phyloP scores from a whole-genome alignment of 495 filamentous ascomycete genomes.

The Rhizodiscina lignyota region DNA sequence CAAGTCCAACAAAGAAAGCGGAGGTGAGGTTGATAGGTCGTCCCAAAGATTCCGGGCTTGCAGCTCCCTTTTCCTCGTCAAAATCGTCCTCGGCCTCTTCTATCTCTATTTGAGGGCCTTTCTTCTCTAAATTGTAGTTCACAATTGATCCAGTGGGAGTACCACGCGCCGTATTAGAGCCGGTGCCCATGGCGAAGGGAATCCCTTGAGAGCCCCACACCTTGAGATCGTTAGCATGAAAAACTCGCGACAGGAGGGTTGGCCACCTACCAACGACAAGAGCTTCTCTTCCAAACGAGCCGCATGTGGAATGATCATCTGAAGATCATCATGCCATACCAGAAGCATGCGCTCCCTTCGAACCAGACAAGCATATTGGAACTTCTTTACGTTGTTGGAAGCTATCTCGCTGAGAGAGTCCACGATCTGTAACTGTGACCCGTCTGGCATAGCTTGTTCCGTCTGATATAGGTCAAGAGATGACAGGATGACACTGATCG shows the following conservation, averaged over 20 bases:
- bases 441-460: constrained; percentile 1
- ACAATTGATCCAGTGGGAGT: too few relatives aligned
- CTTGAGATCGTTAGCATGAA: too few relatives aligned
- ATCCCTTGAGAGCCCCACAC: too few relatives aligned
- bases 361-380: constrained; percentile 4
- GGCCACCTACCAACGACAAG: constrained; percentile 1
- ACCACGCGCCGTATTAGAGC: too few relatives aligned
- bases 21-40: constrained; percentile 7
- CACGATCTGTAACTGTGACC: constrained; percentile 3
- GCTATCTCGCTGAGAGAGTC: constrained; percentile 4
- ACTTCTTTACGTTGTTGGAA: constrained; percentile 4
- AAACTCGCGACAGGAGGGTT: too few relatives aligned
- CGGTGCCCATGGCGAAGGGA: too few relatives aligned
- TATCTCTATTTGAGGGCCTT: constrained; percentile 3
- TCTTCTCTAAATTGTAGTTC: too few relatives aligned
- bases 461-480: not conserved
- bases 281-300: constrained; percentile 2
- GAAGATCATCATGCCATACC: constrained; percentile 7
- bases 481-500: not conserved
- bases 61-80: constrained; percentile 5
- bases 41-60: constrained; percentile 5
- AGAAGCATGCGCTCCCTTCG: constrained; percentile 3
- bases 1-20: constrained; percentile 9
- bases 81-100: constrained; percentile 1
- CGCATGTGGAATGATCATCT: constrained; percentile 3